phyloP scores from a whole-genome alignment of 2,329 filamentous ascomycete species.

The Zopfia rhizophila region DNA sequence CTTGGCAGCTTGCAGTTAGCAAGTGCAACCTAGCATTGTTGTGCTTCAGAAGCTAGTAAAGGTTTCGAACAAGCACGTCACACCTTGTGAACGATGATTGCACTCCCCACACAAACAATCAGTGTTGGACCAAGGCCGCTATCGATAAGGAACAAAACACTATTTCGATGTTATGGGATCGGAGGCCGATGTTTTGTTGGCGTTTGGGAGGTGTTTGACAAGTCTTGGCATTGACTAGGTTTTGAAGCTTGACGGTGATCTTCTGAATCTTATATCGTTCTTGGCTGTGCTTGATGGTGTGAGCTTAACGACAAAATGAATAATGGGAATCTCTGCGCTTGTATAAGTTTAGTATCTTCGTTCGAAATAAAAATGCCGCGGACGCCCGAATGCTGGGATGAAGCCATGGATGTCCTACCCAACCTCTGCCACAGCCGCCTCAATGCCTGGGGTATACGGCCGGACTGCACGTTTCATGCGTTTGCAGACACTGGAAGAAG shows the following conservation, averaged over 20 bases:
- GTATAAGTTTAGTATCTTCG: too few relatives aligned
- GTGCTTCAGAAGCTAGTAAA: constrained; percentile 26
- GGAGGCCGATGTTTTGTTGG: constrained; percentile 41
- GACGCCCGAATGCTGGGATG: too few relatives aligned
- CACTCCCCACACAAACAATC: constrained; percentile 18
- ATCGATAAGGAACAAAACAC: constrained; percentile 20
- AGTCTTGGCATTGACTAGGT: constrained; percentile 43
- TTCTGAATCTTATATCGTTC: constrained; percentile 30
- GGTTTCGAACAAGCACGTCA: constrained; percentile 1
- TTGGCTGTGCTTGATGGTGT: constrained; percentile 18
- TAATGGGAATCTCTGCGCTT: neutral
- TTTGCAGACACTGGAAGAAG: too few relatives aligned
- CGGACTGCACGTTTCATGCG: too few relatives aligned
- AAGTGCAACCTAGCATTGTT: constrained; percentile 18
- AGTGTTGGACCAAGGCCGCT: constrained; percentile 22
- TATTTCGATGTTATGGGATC: constrained; percentile 35
- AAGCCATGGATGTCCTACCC: too few relatives aligned
- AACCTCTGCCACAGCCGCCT: too few relatives aligned
- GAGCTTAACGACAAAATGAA: constrained; percentile 1
- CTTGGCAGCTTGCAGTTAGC: constrained; percentile 27
- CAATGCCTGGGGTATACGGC: too few relatives aligned
- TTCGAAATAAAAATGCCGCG: too few relatives aligned
- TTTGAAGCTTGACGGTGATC: constrained; percentile 36
- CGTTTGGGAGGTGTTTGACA: constrained; percentile 46
- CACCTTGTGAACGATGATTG: constrained; percentile 11